Base-by-base conservation (phyloP, 2,329 filamentous ascomycete species). In the Fonsecaea monophora region DNA sequence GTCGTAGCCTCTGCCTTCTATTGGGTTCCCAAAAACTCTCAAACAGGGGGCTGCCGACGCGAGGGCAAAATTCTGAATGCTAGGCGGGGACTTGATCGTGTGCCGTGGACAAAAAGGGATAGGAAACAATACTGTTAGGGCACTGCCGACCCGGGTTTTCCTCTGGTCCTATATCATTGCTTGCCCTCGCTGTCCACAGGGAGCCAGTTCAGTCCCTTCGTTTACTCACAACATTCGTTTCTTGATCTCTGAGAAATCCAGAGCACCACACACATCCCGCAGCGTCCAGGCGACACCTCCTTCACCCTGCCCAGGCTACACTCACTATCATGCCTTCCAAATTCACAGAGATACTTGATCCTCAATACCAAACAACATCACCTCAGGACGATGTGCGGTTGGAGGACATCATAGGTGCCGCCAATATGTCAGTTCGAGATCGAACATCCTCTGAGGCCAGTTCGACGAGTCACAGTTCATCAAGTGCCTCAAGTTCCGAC, bases 311-410 rank as follows among this genome's bases (percentile, higher is more conserved):
- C 45, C 4, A 13, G 6, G 4, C 8, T 30, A 50, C 45, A 50
- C 7, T 56, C 74, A 74, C 72, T 60, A 77, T 76, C 63, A 79
- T 77, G 70, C 70, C 78, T 18, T 81, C 79, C 68, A 80, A 76
- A 68, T 81, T 81, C 69, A 76, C 80, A 65, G 79, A 81, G 70
- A 79, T 81, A 61, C 77, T 81, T 68, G 76, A 80, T 53, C 75
- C 78, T 65, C 74, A 76, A 53, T 72, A 72, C 25, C 71, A 75
- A 35, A 71, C 73, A 13, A 75, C 75, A 60, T 75, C 78, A 37
- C 79, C 78, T 53, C 74, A 78, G 62, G 77, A 75, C 21, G 79
- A 81, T 63, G 79, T 81, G 56, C 77, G 77, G 7, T 77, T 81
- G 2, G 79, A 81, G 66, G 79, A 81, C 58, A 78, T 81, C 66